phyloP scores from a whole-genome alignment of 176 grass and related monocot species.

The Alloteropsis semialata region DNA sequence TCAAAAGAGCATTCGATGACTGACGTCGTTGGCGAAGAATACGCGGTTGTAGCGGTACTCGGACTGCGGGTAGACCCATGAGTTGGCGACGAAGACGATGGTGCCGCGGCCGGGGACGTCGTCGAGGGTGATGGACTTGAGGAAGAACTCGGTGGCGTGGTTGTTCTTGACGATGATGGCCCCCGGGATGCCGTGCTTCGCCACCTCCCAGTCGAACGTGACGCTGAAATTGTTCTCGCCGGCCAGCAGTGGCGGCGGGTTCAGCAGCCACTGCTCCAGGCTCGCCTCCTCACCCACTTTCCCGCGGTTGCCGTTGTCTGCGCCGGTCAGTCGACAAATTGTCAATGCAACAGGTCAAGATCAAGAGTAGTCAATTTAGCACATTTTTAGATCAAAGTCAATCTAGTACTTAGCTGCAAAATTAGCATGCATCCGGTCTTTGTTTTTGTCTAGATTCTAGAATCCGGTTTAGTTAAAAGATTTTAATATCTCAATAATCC shows the following conservation, averaged over 20 bases:
- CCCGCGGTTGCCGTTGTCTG: slow-evolving; percentile 10
- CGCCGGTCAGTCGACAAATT: background rate
- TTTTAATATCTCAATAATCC: too few relatives aligned
- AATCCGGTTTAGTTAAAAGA: too few relatives aligned
- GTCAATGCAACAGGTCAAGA: too few relatives aligned
- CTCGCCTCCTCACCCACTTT: background rate
- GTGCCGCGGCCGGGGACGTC: background rate
- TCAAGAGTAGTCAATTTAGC: too few relatives aligned
- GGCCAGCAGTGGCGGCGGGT: background rate
- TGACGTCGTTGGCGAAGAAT: slow-evolving; percentile 12
- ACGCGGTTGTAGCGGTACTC: background rate
- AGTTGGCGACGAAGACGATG: slow-evolving; percentile 16
- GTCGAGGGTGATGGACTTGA: slow-evolving; percentile 14
- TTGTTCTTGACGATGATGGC: slow-evolving; percentile 22
- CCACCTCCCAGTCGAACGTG: slow-evolving; percentile 9
- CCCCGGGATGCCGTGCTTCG: background rate
- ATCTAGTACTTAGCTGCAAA: too few relatives aligned
- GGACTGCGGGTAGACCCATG: background rate
- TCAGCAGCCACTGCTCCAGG: slow-evolving; percentile 6
- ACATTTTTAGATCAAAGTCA: too few relatives aligned
- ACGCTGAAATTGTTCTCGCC: background rate
- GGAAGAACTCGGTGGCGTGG: slow-evolving; percentile 21
- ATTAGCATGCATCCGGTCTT: too few relatives aligned
- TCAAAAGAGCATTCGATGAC: too few relatives aligned
- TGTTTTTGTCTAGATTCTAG: too few relatives aligned